phyloP scores from a whole-genome alignment of 2,329 filamentous ascomycete genomes.

The Calonectria hawksworthii region DNA sequence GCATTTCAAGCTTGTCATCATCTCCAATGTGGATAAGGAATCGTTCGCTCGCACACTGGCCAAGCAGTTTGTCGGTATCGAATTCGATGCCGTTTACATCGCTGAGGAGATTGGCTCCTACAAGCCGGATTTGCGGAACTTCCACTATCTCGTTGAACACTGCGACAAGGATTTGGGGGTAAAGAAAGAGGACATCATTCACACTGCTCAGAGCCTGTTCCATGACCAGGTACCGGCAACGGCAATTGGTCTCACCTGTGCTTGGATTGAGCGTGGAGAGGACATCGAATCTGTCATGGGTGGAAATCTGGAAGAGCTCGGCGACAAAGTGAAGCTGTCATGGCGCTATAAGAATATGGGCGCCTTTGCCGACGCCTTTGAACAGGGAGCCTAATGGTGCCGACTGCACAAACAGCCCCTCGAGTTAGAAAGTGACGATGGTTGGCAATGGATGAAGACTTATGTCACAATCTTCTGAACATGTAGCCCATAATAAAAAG shows the following conservation, averaged over 20 bases:
- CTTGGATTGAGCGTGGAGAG: constrained; percentile 72
- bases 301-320: constrained; percentile 26
- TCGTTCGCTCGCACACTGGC: constrained; percentile 40
- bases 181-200: constrained; percentile 66
- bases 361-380: constrained; percentile 17
- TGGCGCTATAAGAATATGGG: constrained; percentile 25
- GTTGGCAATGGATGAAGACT: not conserved
- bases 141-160: constrained; percentile 72
- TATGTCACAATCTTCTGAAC: not conserved
- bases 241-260: constrained; percentile 69
- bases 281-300: constrained; percentile 44
- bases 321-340: constrained; percentile 17
- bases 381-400: not conserved
- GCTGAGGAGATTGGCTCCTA: constrained; percentile 79
- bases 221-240: constrained; percentile 77
- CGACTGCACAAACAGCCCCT: too few relatives aligned
- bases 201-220: constrained; percentile 76
- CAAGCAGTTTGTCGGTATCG: constrained; percentile 60
- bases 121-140: constrained; percentile 76
- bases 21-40: constrained; percentile 69
- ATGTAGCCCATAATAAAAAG: not conserved
- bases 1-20: constrained; percentile 69
- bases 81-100: constrained; percentile 74
- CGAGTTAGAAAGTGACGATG: not conserved
- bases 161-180: constrained; percentile 68